A percentile compares a stretch with the other conserved stretches of the same genome.
Evolutionary conservation across 306 rosid genomes (phyloP).

Genomic region (Arachis hypogaea): DNA sequence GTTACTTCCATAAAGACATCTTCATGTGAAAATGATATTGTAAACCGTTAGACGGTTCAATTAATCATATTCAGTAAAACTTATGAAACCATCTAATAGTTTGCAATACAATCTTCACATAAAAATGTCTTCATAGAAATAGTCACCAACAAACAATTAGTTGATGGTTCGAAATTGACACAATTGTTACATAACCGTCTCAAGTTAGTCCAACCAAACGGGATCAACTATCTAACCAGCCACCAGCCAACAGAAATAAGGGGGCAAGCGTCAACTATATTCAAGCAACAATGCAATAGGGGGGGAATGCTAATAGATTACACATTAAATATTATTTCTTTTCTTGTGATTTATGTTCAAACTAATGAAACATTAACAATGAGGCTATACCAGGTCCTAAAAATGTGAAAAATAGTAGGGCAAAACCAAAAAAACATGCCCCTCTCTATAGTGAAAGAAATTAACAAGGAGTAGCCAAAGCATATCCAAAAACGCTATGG

Average conservation of each 20-base stretch:
- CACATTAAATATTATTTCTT: constrained; percentile 1
- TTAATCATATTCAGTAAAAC: too few species aligned
- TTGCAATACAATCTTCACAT: too few species aligned
- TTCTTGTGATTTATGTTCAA: constrained; percentile 8
- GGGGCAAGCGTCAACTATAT: not conserved
- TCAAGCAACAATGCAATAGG: not conserved
- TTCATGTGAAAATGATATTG: too few species aligned
- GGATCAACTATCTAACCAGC: too few species aligned
- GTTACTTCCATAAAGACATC: too few species aligned
- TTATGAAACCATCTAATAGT: too few species aligned
- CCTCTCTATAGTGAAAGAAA: constrained; percentile 29
- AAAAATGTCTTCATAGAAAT: too few species aligned
- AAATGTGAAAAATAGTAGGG: constrained; percentile 26
- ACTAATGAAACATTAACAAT: constrained; percentile 5
- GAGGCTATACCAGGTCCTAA: constrained; percentile 21
- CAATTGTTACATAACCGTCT: not conserved
- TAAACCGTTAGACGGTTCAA: too few species aligned
- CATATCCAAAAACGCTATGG: constrained; percentile 30
- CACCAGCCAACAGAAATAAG: not conserved
- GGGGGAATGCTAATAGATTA: not conserved
- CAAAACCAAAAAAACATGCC: constrained; percentile 41
- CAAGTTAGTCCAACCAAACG: not conserved
- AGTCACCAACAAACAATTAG: too few species aligned
- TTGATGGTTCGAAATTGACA: too few species aligned
- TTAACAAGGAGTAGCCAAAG: constrained; percentile 17